Conservation (phyloP, 352 stramenopile species). For the Globisporangium parvum region DNA sequence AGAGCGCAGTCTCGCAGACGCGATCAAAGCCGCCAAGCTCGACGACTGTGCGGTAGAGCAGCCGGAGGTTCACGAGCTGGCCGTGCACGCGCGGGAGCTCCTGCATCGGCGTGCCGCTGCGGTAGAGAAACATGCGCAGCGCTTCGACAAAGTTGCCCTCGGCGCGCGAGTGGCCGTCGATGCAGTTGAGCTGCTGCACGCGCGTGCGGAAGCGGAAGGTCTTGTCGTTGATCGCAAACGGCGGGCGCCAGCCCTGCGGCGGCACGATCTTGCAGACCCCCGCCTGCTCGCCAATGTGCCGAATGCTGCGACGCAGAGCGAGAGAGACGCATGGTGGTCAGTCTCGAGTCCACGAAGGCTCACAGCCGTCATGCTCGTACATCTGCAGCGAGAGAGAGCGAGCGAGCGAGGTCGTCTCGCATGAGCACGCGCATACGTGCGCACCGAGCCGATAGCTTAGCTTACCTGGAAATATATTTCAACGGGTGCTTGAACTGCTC, state of each 20-base stretch:
- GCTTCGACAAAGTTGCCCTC: slow-evolving; percentile 80
- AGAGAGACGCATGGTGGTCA: slow-evolving; percentile 3
- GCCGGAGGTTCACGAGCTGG: slow-evolving; percentile 62
- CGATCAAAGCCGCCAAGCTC: slow-evolving; percentile 43
- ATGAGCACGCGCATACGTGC: background rate
- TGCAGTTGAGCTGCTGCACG: slow-evolving; percentile 93
- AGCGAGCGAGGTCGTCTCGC: too few relatives aligned
- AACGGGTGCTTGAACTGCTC: slow-evolving; percentile 89
- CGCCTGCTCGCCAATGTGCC: slow-evolving; percentile 88
- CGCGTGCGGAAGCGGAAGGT: slow-evolving; percentile 92
- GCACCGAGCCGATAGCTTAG: background rate
- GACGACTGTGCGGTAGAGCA: slow-evolving; percentile 61
- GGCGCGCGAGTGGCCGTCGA: slow-evolving; percentile 71
- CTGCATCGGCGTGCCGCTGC: slow-evolving; percentile 70
- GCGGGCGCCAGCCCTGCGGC: slow-evolving; percentile 90
- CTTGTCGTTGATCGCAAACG: slow-evolving; percentile 84
- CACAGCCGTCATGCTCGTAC: background rate
- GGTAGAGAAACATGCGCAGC: slow-evolving; percentile 79
- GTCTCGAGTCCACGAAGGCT: background rate
- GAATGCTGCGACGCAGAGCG: slow-evolving; percentile 43
- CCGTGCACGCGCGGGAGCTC: slow-evolving; percentile 64
- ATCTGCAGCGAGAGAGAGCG: slow-evolving; percentile 6
- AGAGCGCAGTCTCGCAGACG: slow-evolving; percentile 31
- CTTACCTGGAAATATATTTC: slow-evolving; percentile 90
- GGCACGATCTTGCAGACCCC: slow-evolving; percentile 99